Base-by-base conservation (phyloP, 305 asterid genomes). In the Andrographis paniculata region DNA sequence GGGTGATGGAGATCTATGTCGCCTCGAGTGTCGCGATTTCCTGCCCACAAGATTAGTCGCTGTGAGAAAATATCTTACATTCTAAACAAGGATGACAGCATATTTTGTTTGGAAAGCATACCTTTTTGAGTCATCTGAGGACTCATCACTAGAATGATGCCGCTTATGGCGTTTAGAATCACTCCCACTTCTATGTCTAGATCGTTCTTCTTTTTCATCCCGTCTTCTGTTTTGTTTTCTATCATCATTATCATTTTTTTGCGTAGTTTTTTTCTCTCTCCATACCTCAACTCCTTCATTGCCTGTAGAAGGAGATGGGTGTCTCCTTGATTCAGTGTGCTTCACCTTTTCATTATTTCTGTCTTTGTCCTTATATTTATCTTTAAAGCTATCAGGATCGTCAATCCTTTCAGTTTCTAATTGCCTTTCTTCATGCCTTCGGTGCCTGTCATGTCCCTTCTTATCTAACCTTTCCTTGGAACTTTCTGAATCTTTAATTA, bases 41-140 rank as follows among this genome's bases (percentile, higher is more conserved):
- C 99, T 92, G 84, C 65, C 65, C 55, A 63, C 58, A 62, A 48
- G 30, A 33, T 46, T 27, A 44, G 2, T 16, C 1, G 20, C 48
- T 52, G 44, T 44, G 22, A 50, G 45, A 63, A 62, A 42, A 22
- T 55, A 31, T 13, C 17, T 37, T 40, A 53, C 33, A 40, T 37
- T 40, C 36, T 14, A 44, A 64, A 57, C 45, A 44, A 39, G 40
- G 59, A 45, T 19, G 17, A n/a, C 16, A 20, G 20, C n/a, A 50
- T 10, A 44, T 43, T 30, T 30, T 23, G 40, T 10, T 17, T 36
- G 52, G 60, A n/a, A 28, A 51, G 56, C 51, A 55, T 45, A 87
- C 99, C 83, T 81, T 76, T 60, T 79, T 48, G 91, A 72, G 65
- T 74, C 80, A 70, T 77, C 95, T 13, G 80, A 79, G 24, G 96